phyloP scores from a whole-genome alignment of 2,329 filamentous ascomycete genomes.

The Pestalotiopsis sp. region DNA sequence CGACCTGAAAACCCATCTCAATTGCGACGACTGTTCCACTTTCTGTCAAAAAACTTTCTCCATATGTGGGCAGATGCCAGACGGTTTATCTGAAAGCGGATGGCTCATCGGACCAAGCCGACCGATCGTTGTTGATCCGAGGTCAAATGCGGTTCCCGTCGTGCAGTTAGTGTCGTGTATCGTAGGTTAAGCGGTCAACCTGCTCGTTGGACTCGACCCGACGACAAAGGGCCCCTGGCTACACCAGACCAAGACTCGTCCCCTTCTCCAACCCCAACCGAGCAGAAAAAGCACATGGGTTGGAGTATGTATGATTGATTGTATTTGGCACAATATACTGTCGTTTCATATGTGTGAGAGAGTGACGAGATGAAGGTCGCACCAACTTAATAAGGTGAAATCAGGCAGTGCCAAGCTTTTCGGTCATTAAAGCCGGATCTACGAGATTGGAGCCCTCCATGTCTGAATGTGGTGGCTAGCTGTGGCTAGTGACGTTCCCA shows the following conservation, averaged over 20 bases:
- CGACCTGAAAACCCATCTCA: neutral
- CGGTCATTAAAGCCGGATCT: constrained; percentile 9
- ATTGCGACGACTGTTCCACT: constrained; percentile 8
- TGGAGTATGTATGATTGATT: neutral
- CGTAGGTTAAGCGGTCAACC: neutral
- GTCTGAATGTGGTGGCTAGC: neutral
- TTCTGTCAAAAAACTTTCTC: constrained; percentile 1
- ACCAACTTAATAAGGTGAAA: constrained; percentile 6
- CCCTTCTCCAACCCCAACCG: neutral
- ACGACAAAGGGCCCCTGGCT: neutral
- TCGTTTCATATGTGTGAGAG: constrained; percentile 4
- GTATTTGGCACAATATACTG: neutral
- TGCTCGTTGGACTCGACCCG: neutral
- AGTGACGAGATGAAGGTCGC: constrained; percentile 4
- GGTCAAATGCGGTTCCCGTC: neutral
- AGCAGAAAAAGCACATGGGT: neutral
- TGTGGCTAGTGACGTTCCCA: constrained; percentile 1
- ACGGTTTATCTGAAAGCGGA: neutral
- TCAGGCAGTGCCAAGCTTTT: constrained; percentile 5
- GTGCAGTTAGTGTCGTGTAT: neutral
- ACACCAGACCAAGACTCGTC: too few species aligned
- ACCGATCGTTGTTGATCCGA: neutral
- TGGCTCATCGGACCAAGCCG: neutral
- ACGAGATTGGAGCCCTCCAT: constrained; percentile 1
- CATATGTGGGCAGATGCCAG: constrained; percentile 1